phyloP scores from a whole-genome alignment of 176 grass and related monocot genomes.

The Oropetium thomaeum region DNA sequence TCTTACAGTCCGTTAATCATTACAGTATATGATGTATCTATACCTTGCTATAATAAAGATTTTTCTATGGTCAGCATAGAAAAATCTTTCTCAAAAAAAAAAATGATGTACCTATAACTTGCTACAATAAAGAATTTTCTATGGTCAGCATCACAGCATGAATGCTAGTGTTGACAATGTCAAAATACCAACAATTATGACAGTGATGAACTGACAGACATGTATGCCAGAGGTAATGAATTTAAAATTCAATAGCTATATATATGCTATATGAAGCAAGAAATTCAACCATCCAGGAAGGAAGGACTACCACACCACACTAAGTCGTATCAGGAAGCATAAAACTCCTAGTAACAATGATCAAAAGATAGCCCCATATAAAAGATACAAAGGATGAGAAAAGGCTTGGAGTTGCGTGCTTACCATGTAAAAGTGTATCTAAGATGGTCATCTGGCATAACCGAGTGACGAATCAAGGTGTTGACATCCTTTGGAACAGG shows the following conservation, averaged over 20 bases:
- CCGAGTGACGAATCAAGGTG: conserved; percentile 74
- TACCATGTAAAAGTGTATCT: conserved; percentile 91
- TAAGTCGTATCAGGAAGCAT: not conserved
- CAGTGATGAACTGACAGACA: not conserved
- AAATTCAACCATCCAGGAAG: not conserved
- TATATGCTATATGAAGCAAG: not conserved
- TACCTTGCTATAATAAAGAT: not conserved
- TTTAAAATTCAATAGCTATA: not conserved
- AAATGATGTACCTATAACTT: not conserved
- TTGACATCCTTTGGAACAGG: conserved; percentile 93
- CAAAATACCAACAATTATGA: not conserved
- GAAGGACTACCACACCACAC: not conserved
- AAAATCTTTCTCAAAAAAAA: no score
- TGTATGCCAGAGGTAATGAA: not conserved
- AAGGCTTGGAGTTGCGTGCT: not conserved
- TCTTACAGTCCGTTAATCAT: no score
- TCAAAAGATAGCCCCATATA: no score
- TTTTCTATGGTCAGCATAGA: not conserved
- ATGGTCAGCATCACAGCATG: not conserved
- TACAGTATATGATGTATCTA: not conserved
- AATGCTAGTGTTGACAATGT: not conserved
- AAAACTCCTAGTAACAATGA: not conserved
- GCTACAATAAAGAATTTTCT: not conserved
- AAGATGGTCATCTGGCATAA: conserved; percentile 93
- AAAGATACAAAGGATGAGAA: not conserved